phyloP scores from a whole-genome alignment of 805 yeast species.

The Brettanomyces sp. region DNA sequence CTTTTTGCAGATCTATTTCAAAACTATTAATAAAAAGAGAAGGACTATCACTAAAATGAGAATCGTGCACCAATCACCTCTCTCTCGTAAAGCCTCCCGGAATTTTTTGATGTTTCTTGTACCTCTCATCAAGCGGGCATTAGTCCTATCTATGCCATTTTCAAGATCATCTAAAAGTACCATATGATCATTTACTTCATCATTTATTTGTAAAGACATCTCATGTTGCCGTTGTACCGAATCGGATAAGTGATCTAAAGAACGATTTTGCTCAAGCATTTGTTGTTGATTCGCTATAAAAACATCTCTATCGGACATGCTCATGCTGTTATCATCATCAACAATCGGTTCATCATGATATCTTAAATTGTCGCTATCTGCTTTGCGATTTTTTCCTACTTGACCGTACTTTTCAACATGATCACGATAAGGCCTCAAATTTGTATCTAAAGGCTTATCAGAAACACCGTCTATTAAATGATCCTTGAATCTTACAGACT shows the following conservation, averaged over 20 bases:
- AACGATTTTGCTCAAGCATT: constrained; percentile 35
- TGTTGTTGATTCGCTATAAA: constrained; percentile 36
- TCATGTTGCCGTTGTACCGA: constrained; percentile 36
- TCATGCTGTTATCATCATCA: constrained; percentile 3
- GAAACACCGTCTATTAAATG: constrained; percentile 4
- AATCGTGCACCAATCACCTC: constrained; percentile 42
- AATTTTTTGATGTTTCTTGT: constrained; percentile 29
- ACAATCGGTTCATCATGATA: background rate
- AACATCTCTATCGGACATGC: constrained; percentile 21
- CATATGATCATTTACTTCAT: constrained; percentile 40
- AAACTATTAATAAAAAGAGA: constrained; percentile 31
- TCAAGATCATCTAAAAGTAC: constrained; percentile 42
- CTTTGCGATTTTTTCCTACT: too few relatives aligned
- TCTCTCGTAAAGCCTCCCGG: constrained; percentile 32
- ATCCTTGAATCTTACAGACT: constrained; percentile 17
- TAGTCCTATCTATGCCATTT: constrained; percentile 33
- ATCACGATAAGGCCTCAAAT: background rate
- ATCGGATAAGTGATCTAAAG: constrained; percentile 29
- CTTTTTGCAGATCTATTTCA: constrained; percentile 17
- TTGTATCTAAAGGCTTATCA: background rate
- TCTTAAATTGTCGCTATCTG: too few relatives aligned
- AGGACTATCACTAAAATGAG: constrained; percentile 33
- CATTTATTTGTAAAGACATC: constrained; percentile 36
- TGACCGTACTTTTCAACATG: constrained; percentile 5
- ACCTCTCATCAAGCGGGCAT: constrained; percentile 32